These are phyloP conservation scores for Sarocladium kiliense DNA, from an alignment of 2,329 filamentous ascomycete species.

Conservation along the genomic window DNA sequence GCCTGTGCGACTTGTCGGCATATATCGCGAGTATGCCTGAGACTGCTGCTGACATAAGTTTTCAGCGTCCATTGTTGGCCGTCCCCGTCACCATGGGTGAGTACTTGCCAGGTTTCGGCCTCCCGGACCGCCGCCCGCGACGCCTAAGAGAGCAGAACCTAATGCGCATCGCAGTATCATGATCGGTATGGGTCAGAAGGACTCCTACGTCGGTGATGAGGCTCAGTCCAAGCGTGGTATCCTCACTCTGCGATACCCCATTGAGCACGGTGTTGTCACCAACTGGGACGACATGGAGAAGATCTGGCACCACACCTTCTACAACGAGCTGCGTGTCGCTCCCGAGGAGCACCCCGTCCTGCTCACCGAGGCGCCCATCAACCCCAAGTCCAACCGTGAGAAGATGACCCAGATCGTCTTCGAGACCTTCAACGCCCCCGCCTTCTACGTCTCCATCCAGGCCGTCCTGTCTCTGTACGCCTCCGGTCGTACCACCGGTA, in stretches of 20 bases:
- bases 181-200: conserved; percentile 99
- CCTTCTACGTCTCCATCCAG: conserved; percentile 99
- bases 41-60: conserved; percentile 28
- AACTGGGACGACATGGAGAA: conserved; percentile 99
- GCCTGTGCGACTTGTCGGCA: neutral
- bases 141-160: neutral
- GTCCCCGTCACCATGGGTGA: conserved; percentile 99
- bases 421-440: conserved; percentile 99
- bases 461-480: conserved; percentile 98
- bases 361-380: conserved; percentile 98
- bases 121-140: neutral
- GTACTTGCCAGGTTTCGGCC: conserved; percentile 27
- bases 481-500: conserved; percentile 99
- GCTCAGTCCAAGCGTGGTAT: conserved; percentile 99
- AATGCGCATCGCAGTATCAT: conserved; percentile 70
- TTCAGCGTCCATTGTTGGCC: conserved; percentile 96
- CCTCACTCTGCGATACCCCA: conserved; percentile 97
- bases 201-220: conserved; percentile 99
- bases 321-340: conserved; percentile 99
- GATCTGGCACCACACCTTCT: conserved; percentile 99
- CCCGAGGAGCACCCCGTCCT: conserved; percentile 99
- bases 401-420: conserved; percentile 99
- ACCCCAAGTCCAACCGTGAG: conserved; percentile 99
- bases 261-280: conserved; percentile 99
- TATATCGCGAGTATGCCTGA: neutral